Evolutionary conservation across 331 rosid species (phyloP).

Genomic region (Ulmus americana): DNA sequence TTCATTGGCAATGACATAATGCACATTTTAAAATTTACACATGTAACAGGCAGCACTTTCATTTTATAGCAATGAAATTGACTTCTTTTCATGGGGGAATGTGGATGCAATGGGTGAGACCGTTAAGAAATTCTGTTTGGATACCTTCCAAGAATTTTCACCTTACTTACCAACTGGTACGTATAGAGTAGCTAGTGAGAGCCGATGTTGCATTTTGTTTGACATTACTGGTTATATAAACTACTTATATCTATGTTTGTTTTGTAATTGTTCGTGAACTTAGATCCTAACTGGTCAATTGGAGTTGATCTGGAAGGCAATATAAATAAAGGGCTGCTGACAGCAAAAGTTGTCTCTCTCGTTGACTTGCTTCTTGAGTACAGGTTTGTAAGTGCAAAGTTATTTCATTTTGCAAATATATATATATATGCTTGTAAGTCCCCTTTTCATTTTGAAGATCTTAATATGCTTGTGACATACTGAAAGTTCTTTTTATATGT

Average conservation of each 20-base stretch:
- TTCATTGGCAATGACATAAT: slow-evolving; percentile 18
- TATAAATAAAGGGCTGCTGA: slow-evolving; percentile 41
- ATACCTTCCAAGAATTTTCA: slow-evolving; percentile 30
- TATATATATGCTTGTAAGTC: background rate
- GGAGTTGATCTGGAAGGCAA: slow-evolving; percentile 28
- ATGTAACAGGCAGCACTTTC: slow-evolving; percentile 60
- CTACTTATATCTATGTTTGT: background rate
- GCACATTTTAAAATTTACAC: slow-evolving; percentile 15
- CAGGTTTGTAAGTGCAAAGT: slow-evolving; percentile 40
- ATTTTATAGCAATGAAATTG: slow-evolving; percentile 33
- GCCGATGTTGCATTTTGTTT: slow-evolving; percentile 10
- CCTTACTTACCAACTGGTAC: slow-evolving; percentile 43
- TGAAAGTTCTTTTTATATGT: background rate
- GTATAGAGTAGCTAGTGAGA: slow-evolving; percentile 17
- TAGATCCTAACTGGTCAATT: slow-evolving; percentile 49
- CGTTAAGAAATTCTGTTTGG: slow-evolving; percentile 36
- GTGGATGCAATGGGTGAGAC: slow-evolving; percentile 38
- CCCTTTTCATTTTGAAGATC: background rate
- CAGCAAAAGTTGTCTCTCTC: slow-evolving; percentile 66
- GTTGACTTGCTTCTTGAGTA: slow-evolving; percentile 59
- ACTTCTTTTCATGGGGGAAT: slow-evolving; percentile 36
- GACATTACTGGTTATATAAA: slow-evolving; percentile 5
- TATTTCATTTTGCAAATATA: too few relatives aligned
- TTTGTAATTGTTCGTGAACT: slow-evolving; percentile 10
- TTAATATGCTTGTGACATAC: background rate